Evolutionary conservation across 2,329 filamentous ascomycete genomes (phyloP), one percentile per base, ranked within the genome.

Genomic region (Penicillium griseofulvum): DNA sequence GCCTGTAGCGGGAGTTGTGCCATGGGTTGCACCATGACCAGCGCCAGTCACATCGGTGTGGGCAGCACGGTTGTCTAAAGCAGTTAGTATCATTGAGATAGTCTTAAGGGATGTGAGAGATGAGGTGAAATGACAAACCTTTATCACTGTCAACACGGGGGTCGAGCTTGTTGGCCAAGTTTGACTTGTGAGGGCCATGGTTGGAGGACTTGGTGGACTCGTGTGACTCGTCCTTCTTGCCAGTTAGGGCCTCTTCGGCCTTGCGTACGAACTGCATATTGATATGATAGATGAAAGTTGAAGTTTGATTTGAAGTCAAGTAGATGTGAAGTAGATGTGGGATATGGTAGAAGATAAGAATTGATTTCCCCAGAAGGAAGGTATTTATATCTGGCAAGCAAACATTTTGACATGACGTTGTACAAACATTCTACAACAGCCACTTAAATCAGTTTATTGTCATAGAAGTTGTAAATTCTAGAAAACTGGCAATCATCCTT

Each of bases 231-330:
- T 60, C 49, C 54, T 69, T 62, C 56, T 71, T 61, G 24, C 70
- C 64, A 38, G 59, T 61, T 48, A 79, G 46, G 56, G 66, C 73
- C 10, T 78, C 72, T 68, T 79, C 79, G 36, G 76, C 73, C 59
- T 79, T 80, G 64, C 78, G 71, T 53, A 77, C 64, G 51, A 76
- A 51, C 11, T 55, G 33, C 52, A 55, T 55, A 10, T 34, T 51
- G 33, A 19, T 38, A n/a, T 26, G 31, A 16, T 29, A 9, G 33
- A 24, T 36, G 8, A 5, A 14, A 43, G 22, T 17, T 29, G 19
- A 9, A 33, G 26, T 22, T 34, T 17, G 12, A 45, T 17, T 33
- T 31, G 42, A 16, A 31, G n/a, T n/a, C n/a, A n/a, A n/a, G n/a
- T n/a, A 22, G 22, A 2, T 22, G 8, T 31, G 8, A 33, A 33